Evolutionary conservation across 2,329 filamentous ascomycete species (phyloP).

Genomic region (Cladosporium sphaerospermum): DNA sequence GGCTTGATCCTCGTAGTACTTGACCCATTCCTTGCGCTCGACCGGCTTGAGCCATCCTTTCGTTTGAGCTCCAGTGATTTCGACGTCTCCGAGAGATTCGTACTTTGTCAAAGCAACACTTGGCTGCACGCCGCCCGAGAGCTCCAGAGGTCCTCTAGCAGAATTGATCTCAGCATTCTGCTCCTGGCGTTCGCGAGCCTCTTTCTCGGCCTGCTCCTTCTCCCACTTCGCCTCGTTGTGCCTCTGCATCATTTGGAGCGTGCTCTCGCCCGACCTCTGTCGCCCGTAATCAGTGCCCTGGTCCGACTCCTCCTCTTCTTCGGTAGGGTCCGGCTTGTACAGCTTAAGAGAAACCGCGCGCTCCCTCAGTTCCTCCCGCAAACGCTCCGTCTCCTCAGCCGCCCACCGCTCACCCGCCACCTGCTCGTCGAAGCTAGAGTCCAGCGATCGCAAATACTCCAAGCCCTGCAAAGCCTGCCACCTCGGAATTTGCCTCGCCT

Average conservation of each 20-base stretch:
- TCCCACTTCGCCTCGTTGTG: conserved; percentile 26
- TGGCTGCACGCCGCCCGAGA: conserved; percentile 26
- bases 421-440: conserved; percentile 31
- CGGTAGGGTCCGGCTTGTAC: conserved; percentile 23
- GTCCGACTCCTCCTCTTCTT: conserved; percentile 19
- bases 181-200: conserved; percentile 15
- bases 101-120: conserved; percentile 7
- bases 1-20: conserved; percentile 33
- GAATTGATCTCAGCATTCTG: conserved; percentile 18
- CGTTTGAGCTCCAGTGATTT: conserved; percentile 16
- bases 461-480: conserved; percentile 27
- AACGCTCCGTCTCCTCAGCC: conserved; percentile 27
- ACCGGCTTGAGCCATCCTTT: conserved; percentile 26
- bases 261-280: conserved; percentile 23
- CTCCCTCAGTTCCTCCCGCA: conserved; percentile 25
- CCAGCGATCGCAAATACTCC: conserved; percentile 26
- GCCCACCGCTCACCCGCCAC: conserved; percentile 29
- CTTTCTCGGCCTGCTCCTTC: conserved; percentile 20
- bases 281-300: conserved; percentile 24
- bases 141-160: conserved; percentile 26
- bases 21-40: conserved; percentile 30
- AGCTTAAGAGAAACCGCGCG: conserved; percentile 30
- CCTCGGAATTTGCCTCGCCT: conserved; percentile 18
- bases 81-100: conserved; percentile 14
- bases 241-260: conserved; percentile 22